A percentile compares a stretch with the other conserved stretches of the same genome.
phyloP scores from a whole-genome alignment of 139 green algal genomes.

The Volvox reticuliferus region DNA sequence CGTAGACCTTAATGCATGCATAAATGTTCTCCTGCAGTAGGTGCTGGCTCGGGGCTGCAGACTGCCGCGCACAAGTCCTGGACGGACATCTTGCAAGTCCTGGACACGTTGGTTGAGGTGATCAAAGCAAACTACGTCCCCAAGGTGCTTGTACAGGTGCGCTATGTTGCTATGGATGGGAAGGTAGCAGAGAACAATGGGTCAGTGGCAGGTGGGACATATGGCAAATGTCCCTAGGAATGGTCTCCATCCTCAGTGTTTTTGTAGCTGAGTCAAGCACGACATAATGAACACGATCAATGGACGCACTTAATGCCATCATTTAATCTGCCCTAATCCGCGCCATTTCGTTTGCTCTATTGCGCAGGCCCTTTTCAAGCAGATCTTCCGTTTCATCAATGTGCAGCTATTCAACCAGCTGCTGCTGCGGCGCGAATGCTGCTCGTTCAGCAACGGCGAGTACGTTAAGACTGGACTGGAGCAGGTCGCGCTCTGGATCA shows the following conservation, averaged over 20 bases:
- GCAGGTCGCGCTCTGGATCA: conserved; percentile 96
- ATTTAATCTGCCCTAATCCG: neutral
- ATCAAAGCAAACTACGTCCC: conserved; percentile 91
- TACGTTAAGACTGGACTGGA: conserved; percentile 97
- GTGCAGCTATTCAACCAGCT: conserved; percentile 99
- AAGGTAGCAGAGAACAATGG: neutral
- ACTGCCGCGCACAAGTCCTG: conserved; percentile 76
- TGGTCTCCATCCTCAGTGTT: neutral
- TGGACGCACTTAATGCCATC: neutral
- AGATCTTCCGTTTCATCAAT: conserved; percentile 94
- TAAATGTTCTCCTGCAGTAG: neutral
- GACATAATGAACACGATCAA: neutral
- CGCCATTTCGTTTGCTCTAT: neutral
- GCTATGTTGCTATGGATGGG: neutral
- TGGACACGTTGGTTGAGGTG: conserved; percentile 88
- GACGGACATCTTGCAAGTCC: conserved; percentile 87
- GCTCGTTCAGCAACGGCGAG: conserved; percentile 99
- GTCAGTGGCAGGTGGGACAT: neutral
- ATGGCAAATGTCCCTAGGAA: too few species aligned
- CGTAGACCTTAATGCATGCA: neutral
- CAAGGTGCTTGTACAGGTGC: conserved; percentile 87
- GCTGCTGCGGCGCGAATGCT: conserved; percentile 98
- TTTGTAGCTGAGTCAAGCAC: neutral
- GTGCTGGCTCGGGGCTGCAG: conserved; percentile 48
- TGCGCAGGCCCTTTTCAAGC: conserved; percentile 65